phyloP scores from a whole-genome alignment of 306 rosid species.

The Gastrolobium bilobum region DNA sequence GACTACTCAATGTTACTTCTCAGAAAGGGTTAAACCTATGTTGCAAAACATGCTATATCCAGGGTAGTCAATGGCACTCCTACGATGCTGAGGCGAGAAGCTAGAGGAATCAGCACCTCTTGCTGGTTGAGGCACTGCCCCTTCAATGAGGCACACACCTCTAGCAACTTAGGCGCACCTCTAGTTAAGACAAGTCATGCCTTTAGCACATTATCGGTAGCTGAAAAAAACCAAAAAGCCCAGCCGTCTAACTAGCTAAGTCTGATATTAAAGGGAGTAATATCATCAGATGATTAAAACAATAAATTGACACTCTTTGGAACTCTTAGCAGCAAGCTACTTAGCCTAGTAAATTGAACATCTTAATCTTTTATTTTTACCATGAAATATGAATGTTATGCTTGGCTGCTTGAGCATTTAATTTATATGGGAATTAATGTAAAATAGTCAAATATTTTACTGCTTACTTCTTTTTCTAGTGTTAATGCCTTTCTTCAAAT shows the following conservation, averaged over 20 bases:
- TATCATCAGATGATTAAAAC: not conserved
- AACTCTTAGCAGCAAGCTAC: constrained; percentile 12
- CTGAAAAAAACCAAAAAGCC: not conserved
- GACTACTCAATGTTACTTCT: constrained; percentile 12
- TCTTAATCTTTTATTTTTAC: constrained; percentile 14
- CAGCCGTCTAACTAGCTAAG: constrained; percentile 22
- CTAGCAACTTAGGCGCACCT: not conserved
- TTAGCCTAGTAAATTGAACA: constrained; percentile 6
- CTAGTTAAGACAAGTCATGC: not conserved
- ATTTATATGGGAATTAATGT: not conserved
- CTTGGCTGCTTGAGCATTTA: constrained; percentile 1
- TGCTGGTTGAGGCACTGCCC: constrained; percentile 24
- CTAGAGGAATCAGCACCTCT: constrained; percentile 23
- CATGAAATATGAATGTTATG: constrained; percentile 25
- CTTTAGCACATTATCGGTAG: not conserved
- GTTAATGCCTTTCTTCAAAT: not conserved
- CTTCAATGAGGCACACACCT: constrained; percentile 3
- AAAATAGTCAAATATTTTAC: constrained; percentile 3
- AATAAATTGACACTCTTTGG: not conserved
- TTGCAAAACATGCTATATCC: constrained; percentile 18
- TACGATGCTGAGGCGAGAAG: not conserved
- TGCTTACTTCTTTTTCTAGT: constrained; percentile 13
- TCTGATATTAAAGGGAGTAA: constrained; percentile 2
- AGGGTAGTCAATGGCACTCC: not conserved
- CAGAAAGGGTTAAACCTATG: constrained; percentile 26